Evolutionary conservation across 495 filamentous ascomycete genomes (phyloP), one percentile per base, ranked within the genome.

Genomic region (Daldinia concentrica): DNA sequence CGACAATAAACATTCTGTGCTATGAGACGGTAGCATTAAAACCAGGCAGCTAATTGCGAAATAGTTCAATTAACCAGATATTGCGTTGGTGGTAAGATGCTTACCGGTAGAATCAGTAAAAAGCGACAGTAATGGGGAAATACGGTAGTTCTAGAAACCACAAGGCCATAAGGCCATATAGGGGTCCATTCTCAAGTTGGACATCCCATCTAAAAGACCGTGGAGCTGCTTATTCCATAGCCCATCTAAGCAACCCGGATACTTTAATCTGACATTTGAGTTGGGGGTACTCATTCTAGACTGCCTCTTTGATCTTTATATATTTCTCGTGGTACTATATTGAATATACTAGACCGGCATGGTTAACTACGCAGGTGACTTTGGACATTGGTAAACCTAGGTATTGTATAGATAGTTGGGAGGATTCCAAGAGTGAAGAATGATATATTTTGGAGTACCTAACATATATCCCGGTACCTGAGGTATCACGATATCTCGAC

Each of bases 51-150:
- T 61, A 36, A 39, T 48, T 50, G 68, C 56, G 56, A 61, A 30
- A 37, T 11, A 4, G 45, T 65, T 56, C 55, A 72, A 64, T 64
- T 64, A 68, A 56, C 45, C 39, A 52, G 41, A 58, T 72, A 61
- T 64, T 58, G 37, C 9, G 32, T 60, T 68, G 64, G 69, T 63
- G 64, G 64, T 72, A 72, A 72, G 60, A 73, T 43, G 70, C 70
- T 69, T 62, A 62, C 70, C 70, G 65, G 70, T 56, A 73, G 65
- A 68, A 73, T 65, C 43, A 27, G 30, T 30, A 50, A 29, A 54
- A 17, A 22, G 60, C 24, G 34, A 58, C 50, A 19, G 48, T 57
- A 30, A 61, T 19, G 41, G 32, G 6, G 7, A 26, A 45, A 63
- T 59, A 54, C 58, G 30, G 62, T 62, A 58, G 37, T 58, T 65